Evolutionary conservation across 169 alveolate genomes (phyloP).

Genomic region (Cryptosporidium canis): DNA sequence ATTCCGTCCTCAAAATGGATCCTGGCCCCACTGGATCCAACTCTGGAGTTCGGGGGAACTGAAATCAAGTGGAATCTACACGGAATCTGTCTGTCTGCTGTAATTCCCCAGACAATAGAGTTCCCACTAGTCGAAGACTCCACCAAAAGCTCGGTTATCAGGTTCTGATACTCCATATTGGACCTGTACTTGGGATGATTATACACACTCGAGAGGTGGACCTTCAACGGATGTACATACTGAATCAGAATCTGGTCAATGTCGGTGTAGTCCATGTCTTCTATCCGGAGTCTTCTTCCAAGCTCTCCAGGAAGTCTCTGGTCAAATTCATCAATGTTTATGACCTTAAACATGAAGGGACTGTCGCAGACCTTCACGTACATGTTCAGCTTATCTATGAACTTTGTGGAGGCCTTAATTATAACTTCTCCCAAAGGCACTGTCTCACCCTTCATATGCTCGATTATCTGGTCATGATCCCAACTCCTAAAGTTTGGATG

Average conservation of each 20-base stretch:
- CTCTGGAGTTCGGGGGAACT: constrained; percentile 65
- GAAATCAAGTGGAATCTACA: constrained; percentile 70
- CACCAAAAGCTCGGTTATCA: constrained; percentile 41
- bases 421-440: constrained; percentile 48
- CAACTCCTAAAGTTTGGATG: constrained; percentile 67
- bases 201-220: constrained; percentile 44
- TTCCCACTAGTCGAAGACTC: constrained; percentile 65
- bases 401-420: constrained; percentile 36
- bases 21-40: constrained; percentile 71
- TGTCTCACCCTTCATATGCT: constrained; percentile 22
- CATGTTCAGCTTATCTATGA: constrained; percentile 50
- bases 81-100: constrained; percentile 64
- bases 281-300: constrained; percentile 59
- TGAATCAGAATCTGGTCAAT: constrained; percentile 64
- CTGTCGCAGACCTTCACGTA: constrained; percentile 36
- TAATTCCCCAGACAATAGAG: constrained; percentile 70
- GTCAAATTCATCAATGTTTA: constrained; percentile 56
- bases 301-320: constrained; percentile 68
- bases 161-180: constrained; percentile 62
- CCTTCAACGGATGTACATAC: constrained; percentile 64
- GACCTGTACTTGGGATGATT: constrained; percentile 53
- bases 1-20: constrained; percentile 67
- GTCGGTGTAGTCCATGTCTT: constrained; percentile 41
- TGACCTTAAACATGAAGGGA: constrained; percentile 60
- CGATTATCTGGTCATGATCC: constrained; percentile 36